These are phyloP conservation scores for Colletotrichum abscissum DNA, from an alignment of 2,329 filamentous ascomycete species.

Conservation along the genomic window DNA sequence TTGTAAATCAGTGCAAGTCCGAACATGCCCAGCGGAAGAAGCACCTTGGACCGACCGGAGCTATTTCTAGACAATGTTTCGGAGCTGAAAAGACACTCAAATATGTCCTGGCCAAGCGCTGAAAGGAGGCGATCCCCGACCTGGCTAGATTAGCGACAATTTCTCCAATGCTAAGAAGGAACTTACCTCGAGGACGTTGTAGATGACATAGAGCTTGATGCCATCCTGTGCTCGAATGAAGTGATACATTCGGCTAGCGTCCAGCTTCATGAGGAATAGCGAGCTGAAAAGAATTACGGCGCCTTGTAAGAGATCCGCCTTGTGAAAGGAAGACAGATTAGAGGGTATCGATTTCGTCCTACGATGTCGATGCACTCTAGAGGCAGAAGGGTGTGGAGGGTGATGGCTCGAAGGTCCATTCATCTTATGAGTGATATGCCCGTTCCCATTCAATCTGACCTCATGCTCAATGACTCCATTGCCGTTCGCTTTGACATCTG, in stretches of 20 bases:
- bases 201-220: slow-evolving; percentile 98
- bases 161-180: neutral
- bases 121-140: slow-evolving; percentile 90
- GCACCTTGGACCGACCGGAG: slow-evolving; percentile 89
- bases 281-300: slow-evolving; percentile 89
- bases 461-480: slow-evolving; percentile 42
- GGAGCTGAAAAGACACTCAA: slow-evolving; percentile 93
- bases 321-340: slow-evolving; percentile 86
- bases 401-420: slow-evolving; percentile 24
- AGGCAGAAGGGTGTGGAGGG: slow-evolving; percentile 34
- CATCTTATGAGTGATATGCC: slow-evolving; percentile 26
- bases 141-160: slow-evolving; percentile 40
- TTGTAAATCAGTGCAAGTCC: slow-evolving; percentile 88
- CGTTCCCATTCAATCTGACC: slow-evolving; percentile 21
- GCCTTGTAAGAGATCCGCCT: slow-evolving; percentile 94
- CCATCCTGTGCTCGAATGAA: slow-evolving; percentile 95
- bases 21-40: slow-evolving; percentile 93
- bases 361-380: slow-evolving; percentile 66
- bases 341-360: slow-evolving; percentile 89
- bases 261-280: slow-evolving; percentile 86
- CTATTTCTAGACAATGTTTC: slow-evolving; percentile 91
- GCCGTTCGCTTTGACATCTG: slow-evolving; percentile 14
- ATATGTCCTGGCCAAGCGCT: slow-evolving; percentile 92
- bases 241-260: slow-evolving; percentile 98
- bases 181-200: slow-evolving; percentile 88